Evolutionary conservation across 176 grass and related monocot genomes (phyloP).

Genomic region (Oryza longistaminata): DNA sequence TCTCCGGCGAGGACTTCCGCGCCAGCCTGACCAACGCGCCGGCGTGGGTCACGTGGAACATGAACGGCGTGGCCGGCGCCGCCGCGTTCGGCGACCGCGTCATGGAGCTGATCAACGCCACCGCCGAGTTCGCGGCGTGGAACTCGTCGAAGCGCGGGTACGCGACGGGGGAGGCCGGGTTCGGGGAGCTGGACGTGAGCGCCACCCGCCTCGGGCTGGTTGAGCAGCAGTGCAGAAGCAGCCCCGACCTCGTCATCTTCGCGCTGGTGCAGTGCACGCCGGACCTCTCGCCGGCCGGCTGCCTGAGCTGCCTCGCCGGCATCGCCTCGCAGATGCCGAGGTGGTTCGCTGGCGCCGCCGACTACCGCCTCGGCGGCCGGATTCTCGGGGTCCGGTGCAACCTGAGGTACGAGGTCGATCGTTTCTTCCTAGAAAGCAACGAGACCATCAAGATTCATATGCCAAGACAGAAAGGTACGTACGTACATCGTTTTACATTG

Average conservation of each 20-base stretch:
- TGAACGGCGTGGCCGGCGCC: no score
- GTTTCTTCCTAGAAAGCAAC: not conserved
- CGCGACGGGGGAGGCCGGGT: not conserved
- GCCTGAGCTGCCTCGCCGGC: not conserved
- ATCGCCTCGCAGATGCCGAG: not conserved
- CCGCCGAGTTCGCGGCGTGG: no score
- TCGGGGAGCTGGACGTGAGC: not conserved
- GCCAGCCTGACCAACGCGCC: no score
- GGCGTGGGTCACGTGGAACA: no score
- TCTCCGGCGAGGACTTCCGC: no score
- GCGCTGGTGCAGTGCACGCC: conserved; percentile 36
- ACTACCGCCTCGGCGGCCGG: not conserved
- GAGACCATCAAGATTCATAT: no score
- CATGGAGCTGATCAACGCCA: no score
- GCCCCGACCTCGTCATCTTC: not conserved
- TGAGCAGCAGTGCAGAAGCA: no score
- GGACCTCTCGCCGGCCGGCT: not conserved
- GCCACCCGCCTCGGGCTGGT: no score
- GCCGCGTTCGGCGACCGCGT: no score
- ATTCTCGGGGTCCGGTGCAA: not conserved
- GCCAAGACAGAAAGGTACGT: no score
- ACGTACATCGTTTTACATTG: no score
- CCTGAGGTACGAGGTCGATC: not conserved
- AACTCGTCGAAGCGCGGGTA: not conserved
- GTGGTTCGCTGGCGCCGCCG: not conserved